Conservation (phyloP, 2,329 filamentous ascomycete species). For the Phaeosphaeriaceae sp. region DNA sequence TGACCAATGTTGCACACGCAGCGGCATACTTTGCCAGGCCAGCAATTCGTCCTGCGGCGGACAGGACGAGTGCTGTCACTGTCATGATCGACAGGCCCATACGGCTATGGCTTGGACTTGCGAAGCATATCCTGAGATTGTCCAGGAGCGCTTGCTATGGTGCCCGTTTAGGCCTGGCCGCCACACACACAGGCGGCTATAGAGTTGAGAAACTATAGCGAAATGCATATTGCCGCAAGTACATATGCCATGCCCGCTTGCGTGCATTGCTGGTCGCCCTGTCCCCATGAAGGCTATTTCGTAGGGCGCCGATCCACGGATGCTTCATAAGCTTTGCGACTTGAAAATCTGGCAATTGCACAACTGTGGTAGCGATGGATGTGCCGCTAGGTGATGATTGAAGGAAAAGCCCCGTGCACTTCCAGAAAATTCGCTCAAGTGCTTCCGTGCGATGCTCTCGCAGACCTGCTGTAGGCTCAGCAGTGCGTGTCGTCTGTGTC, state of each 20-base stretch:
- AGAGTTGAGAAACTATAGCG: slow-evolving; percentile 18
- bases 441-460: neutral
- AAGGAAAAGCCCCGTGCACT: slow-evolving; percentile 17
- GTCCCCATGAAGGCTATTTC: slow-evolving; percentile 18
- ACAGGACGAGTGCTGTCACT: slow-evolving; percentile 21
- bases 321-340: slow-evolving; percentile 25
- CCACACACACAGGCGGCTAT: slow-evolving; percentile 11
- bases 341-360: slow-evolving; percentile 29
- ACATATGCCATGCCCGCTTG: slow-evolving; percentile 15
- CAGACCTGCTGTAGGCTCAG: slow-evolving; percentile 7
- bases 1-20: slow-evolving; percentile 18
- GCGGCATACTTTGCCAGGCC: slow-evolving; percentile 10
- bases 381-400: slow-evolving; percentile 26
- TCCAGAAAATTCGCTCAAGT: slow-evolving; percentile 8
- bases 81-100: slow-evolving; percentile 39
- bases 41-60: slow-evolving; percentile 14
- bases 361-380: slow-evolving; percentile 22
- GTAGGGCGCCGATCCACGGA: slow-evolving; percentile 25
- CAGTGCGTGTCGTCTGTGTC: slow-evolving; percentile 23
- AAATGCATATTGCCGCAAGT: slow-evolving; percentile 22
- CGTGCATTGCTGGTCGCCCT: slow-evolving; percentile 23
- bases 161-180: slow-evolving; percentile 10
- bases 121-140: slow-evolving; percentile 23
- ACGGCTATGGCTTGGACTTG: slow-evolving; percentile 42
- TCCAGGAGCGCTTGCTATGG: slow-evolving; percentile 11